Conservation (phyloP, 1,284 basidiomycete genomes). For the Coniferiporia sulphurascens region DNA sequence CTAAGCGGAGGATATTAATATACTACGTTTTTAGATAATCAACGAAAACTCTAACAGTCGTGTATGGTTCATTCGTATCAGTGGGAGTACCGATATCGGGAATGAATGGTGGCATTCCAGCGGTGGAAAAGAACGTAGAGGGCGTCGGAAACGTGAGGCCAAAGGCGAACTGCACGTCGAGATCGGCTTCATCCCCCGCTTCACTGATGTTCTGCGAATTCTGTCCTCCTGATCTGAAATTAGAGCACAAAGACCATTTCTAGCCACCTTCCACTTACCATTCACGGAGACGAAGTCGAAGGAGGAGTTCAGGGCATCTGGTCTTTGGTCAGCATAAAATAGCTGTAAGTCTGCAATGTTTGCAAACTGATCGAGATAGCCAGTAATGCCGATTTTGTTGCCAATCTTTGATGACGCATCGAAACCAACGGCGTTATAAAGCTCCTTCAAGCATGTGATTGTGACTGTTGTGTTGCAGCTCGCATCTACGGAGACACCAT, state of each 20-base stretch:
- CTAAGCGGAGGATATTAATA: constrained; percentile 25
- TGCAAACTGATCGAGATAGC: constrained; percentile 51
- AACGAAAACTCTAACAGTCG: constrained; percentile 32
- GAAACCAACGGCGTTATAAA: constrained; percentile 49
- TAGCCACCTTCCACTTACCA: constrained; percentile 29
- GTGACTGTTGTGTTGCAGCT: constrained; percentile 38
- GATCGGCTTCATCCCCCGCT: constrained; percentile 64
- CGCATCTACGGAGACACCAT: constrained; percentile 41
- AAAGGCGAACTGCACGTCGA: constrained; percentile 66
- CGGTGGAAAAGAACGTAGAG: constrained; percentile 57
- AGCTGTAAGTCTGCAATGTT: constrained; percentile 49
- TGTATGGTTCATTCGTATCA: constrained; percentile 63
- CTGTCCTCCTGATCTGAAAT: constrained; percentile 39
- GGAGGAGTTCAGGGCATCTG: constrained; percentile 39
- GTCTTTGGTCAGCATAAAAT: constrained; percentile 46
- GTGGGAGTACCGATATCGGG: constrained; percentile 37
- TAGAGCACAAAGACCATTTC: constrained; percentile 5
- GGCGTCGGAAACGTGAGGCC: constrained; percentile 49
- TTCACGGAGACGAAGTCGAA: constrained; percentile 45
- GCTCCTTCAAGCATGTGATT: constrained; percentile 38
- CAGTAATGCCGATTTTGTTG: constrained; percentile 53
- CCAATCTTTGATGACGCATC: constrained; percentile 31
- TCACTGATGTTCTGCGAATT: constrained; percentile 53
- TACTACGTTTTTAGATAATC: constrained; percentile 2
- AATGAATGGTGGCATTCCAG: constrained; percentile 53